phyloP scores from a whole-genome alignment of 805 yeast genomes.

The Alloascoidea africana region DNA sequence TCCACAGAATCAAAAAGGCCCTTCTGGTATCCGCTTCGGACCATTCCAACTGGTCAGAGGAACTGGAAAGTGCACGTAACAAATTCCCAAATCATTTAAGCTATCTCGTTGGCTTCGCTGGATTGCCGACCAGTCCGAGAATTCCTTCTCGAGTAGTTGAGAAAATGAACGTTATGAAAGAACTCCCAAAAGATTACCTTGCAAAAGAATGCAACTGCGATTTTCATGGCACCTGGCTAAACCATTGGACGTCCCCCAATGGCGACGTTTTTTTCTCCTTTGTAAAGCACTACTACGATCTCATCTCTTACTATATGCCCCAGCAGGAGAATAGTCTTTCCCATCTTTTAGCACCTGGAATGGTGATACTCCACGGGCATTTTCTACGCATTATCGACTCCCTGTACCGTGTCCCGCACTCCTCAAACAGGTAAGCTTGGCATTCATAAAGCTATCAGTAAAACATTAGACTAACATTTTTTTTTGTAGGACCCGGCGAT shows the following conservation, averaged over 20 bases:
- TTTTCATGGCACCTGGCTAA: constrained; percentile 19
- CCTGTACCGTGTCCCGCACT: not conserved
- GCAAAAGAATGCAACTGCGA: constrained; percentile 4
- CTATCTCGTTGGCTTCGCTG: constrained; percentile 11
- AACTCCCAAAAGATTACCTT: not conserved
- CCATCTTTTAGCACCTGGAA: not conserved
- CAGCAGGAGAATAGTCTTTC: not conserved
- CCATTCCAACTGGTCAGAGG: not conserved
- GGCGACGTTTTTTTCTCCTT: constrained; percentile 23
- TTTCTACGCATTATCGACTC: not conserved
- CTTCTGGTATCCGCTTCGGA: constrained; percentile 4
- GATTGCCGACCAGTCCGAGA: not conserved
- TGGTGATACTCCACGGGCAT: not conserved
- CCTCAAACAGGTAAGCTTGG: too few relatives aligned
- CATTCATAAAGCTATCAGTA: too few relatives aligned
- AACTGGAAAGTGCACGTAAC: constrained; percentile 3
- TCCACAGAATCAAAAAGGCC: constrained; percentile 11
- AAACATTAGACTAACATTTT: too few relatives aligned
- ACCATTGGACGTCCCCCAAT: constrained; percentile 18
- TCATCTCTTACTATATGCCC: constrained; percentile 15
- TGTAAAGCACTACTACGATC: constrained; percentile 22
- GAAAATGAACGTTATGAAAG: not conserved
- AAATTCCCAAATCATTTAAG: constrained; percentile 14
- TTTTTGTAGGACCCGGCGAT: too few relatives aligned
- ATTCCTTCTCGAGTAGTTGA: not conserved